These are phyloP conservation scores for Salvia rosmarinus DNA, from an alignment of 257 asterid species.

Conservation along the genomic window DNA sequence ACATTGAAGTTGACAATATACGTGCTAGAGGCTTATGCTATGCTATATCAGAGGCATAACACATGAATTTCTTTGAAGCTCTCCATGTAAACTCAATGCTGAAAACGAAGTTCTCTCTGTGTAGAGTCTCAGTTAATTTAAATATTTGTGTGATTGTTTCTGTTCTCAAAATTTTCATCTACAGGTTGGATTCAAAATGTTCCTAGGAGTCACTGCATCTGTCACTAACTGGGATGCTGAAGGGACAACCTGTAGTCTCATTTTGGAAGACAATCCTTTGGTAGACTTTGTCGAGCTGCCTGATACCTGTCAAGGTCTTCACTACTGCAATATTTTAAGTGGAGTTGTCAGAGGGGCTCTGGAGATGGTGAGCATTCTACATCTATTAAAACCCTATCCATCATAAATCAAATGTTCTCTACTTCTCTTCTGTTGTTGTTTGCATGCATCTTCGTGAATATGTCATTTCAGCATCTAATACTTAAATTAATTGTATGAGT, in stretches of 20 bases:
- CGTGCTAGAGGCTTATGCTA: not conserved
- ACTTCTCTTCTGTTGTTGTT: not conserved
- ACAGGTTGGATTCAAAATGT: constrained; percentile 95
- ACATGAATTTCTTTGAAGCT: not conserved
- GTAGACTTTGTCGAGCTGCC: constrained; percentile 99
- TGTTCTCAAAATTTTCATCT: constrained; percentile 7
- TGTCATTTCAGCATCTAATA: not conserved
- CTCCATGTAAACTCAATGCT: not conserved
- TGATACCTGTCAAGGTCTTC: constrained; percentile 93
- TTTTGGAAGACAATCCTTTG: constrained; percentile 92
- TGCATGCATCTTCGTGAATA: not conserved
- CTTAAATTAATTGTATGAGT: not conserved
- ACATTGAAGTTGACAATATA: not conserved
- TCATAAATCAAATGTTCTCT: not conserved
- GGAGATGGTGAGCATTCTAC: constrained; percentile 77
- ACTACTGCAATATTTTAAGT: constrained; percentile 88
- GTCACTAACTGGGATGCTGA: constrained; percentile 87
- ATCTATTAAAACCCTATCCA: constrained; percentile 7
- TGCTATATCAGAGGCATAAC: not conserved
- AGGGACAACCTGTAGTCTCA: constrained; percentile 92
- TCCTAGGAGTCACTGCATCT: constrained; percentile 81
- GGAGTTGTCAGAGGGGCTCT: constrained; percentile 95
- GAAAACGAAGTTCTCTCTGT: not conserved
- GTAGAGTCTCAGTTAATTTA: not conserved
- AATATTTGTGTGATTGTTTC: not conserved